A percentile compares a stretch with the other conserved stretches of the same genome.
These are phyloP conservation scores for Citrus unshiu DNA, from an alignment of 345 rosid species.

Conservation along the genomic window DNA sequence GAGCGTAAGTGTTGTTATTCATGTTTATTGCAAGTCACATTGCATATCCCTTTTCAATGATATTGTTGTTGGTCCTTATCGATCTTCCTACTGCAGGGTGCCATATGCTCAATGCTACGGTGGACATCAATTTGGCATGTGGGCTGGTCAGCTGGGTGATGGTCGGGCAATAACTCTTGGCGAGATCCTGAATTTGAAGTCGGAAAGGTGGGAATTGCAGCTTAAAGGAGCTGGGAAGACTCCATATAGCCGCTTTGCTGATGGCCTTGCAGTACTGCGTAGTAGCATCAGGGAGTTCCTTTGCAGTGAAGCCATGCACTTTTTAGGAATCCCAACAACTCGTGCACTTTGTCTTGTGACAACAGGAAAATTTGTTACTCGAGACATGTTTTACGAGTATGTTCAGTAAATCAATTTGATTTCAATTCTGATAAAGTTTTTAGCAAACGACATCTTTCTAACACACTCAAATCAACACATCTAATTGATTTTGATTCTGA, in stretches of 20 bases:
- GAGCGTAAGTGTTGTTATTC: constrained; percentile 55
- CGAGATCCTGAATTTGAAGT: constrained; percentile 72
- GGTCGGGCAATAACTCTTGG: constrained; percentile 97
- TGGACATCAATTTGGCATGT: constrained; percentile 95
- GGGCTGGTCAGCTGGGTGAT: constrained; percentile 99
- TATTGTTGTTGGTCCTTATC: constrained; percentile 3
- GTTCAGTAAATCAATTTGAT: constrained; percentile 23
- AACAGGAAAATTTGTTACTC: constrained; percentile 84
- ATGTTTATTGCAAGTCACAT: not conserved
- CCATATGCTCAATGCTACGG: constrained; percentile 96
- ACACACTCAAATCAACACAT: not conserved
- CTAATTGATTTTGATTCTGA: too few species aligned
- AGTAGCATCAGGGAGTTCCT: constrained; percentile 96
- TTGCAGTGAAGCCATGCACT: constrained; percentile 93
- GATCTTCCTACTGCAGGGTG: constrained; percentile 40
- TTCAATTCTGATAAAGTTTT: not conserved
- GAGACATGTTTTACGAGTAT: constrained; percentile 99
- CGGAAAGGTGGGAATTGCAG: constrained; percentile 96
- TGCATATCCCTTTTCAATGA: not conserved
- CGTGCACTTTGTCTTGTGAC: constrained; percentile 93
- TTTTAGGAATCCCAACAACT: constrained; percentile 91
- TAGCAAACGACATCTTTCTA: not conserved
- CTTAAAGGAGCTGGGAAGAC: constrained; percentile 97
- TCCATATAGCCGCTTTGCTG: constrained; percentile 96
- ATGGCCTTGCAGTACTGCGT: constrained; percentile 95